Conservation (phyloP, 2,329 filamentous ascomycete species). For the Oidium heveae region DNA sequence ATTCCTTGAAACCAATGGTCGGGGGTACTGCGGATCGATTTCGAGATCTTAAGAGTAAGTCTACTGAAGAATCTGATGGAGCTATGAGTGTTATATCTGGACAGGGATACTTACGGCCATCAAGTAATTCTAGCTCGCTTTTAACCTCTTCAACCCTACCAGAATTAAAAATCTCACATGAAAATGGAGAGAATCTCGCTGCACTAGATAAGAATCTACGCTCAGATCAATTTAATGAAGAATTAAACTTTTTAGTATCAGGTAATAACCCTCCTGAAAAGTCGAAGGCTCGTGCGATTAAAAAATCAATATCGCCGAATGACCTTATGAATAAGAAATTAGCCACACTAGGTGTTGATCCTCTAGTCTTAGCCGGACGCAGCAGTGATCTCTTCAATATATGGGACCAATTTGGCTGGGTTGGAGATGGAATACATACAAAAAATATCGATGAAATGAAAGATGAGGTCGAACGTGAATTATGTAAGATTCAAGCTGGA, state of each 20-base stretch:
- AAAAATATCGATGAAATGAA: slow-evolving; percentile 61
- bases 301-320: slow-evolving; percentile 11
- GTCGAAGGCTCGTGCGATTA: slow-evolving; percentile 10
- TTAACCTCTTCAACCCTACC: slow-evolving; percentile 6
- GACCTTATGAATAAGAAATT: slow-evolving; percentile 14
- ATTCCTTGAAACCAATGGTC: slow-evolving; percentile 60
- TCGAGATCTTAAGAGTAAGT: slow-evolving; percentile 25
- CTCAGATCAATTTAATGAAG: slow-evolving; percentile 18
- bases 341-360: slow-evolving; percentile 42
- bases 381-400: slow-evolving; percentile 61
- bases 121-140: slow-evolving; percentile 2
- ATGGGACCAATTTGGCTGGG: slow-evolving; percentile 74
- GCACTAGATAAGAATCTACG: slow-evolving; percentile 30
- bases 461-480: slow-evolving; percentile 59
- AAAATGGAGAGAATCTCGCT: slow-evolving; percentile 22
- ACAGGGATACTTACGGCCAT: not conserved
- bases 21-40: slow-evolving; percentile 69
- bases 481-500: slow-evolving; percentile 74
- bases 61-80: slow-evolving; percentile 53
- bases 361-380: slow-evolving; percentile 46
- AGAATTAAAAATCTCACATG: slow-evolving; percentile 1
- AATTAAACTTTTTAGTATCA: slow-evolving; percentile 15
- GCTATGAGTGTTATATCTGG: slow-evolving; percentile 63
- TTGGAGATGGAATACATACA: slow-evolving; percentile 47
- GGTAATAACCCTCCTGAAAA: slow-evolving; percentile 12